Conservation (phyloP, 2,329 filamentous ascomycete genomes). For the Colletotrichum cereale region DNA sequence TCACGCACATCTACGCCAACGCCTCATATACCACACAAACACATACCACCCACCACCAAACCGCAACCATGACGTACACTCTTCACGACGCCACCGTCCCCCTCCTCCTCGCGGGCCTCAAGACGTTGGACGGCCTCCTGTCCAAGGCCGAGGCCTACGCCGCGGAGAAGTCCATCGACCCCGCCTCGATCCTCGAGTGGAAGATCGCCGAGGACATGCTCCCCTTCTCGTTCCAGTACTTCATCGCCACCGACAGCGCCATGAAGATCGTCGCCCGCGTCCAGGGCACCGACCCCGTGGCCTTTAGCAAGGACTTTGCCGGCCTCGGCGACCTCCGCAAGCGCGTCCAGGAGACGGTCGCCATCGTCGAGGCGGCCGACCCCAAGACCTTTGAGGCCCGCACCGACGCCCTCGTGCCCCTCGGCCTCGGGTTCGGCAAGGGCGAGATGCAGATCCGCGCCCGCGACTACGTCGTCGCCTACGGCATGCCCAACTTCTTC, state of each 20-base stretch:
- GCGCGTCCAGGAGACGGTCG: constrained; percentile 48
- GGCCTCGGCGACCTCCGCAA: constrained; percentile 51
- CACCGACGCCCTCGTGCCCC: constrained; percentile 44
- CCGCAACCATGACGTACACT: constrained; percentile 33
- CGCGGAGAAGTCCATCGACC: constrained; percentile 28
- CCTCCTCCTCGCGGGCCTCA: constrained; percentile 35
- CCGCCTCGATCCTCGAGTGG: constrained; percentile 26
- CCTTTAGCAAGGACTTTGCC: constrained; percentile 46
- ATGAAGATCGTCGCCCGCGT: constrained; percentile 51
- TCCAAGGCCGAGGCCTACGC: constrained; percentile 34
- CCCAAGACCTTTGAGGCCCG: constrained; percentile 43
- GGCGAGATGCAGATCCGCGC: constrained; percentile 47
- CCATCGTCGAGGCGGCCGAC: constrained; percentile 48
- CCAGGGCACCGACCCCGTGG: constrained; percentile 47
- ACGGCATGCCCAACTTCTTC: constrained; percentile 69
- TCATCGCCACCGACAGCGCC: constrained; percentile 47
- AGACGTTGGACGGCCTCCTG: constrained; percentile 32
- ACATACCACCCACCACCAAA: neutral
- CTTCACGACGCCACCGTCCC: constrained; percentile 33
- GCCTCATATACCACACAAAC: neutral
- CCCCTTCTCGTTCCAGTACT: constrained; percentile 57
- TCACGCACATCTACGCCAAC: neutral
- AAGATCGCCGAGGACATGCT: constrained; percentile 57
- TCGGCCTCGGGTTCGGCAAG: constrained; percentile 43
- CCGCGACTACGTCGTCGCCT: constrained; percentile 57